A percentile compares a stretch with the other conserved stretches of the same genome.
Conservation (phyloP, 169 alveolate species). For the Eimeria necatrix region DNA sequence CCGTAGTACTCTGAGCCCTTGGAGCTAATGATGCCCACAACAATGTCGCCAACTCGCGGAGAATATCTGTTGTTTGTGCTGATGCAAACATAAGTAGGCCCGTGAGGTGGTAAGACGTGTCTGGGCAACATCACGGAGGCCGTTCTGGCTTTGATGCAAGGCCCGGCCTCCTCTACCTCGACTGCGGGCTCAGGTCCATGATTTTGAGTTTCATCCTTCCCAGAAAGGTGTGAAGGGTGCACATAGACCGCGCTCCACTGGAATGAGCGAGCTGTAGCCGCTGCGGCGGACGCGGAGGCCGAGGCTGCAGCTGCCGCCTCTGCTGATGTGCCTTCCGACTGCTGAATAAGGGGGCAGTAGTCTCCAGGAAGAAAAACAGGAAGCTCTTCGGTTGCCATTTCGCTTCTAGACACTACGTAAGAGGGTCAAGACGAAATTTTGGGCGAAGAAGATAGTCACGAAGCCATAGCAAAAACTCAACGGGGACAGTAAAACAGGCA, state of each 20-base stretch:
- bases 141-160: slow-evolving; percentile 51
- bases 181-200: slow-evolving; percentile 16
- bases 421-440: background rate
- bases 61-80: slow-evolving; percentile 61
- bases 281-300: slow-evolving; percentile 44
- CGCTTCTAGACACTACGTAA: background rate
- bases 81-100: slow-evolving; percentile 54
- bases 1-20: slow-evolving; percentile 66
- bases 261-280: slow-evolving; percentile 49
- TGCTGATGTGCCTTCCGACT: slow-evolving; percentile 48
- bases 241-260: slow-evolving; percentile 57
- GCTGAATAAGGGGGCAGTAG: slow-evolving; percentile 35
- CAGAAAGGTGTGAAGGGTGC: background rate
- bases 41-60: slow-evolving; percentile 70
- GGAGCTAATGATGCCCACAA: slow-evolving; percentile 66
- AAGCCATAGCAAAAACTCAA: too few species aligned
- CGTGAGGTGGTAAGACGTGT: slow-evolving; percentile 64
- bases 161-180: slow-evolving; percentile 37
- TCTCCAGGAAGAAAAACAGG: slow-evolving; percentile 69
- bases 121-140: slow-evolving; percentile 50
- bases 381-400: slow-evolving; percentile 8
- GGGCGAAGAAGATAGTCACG: too few species aligned
- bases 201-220: background rate
- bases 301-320: slow-evolving; percentile 58
- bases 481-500: too few species aligned